phyloP scores from a whole-genome alignment of 768 basidiomycete species.

The Suillus paluster region DNA sequence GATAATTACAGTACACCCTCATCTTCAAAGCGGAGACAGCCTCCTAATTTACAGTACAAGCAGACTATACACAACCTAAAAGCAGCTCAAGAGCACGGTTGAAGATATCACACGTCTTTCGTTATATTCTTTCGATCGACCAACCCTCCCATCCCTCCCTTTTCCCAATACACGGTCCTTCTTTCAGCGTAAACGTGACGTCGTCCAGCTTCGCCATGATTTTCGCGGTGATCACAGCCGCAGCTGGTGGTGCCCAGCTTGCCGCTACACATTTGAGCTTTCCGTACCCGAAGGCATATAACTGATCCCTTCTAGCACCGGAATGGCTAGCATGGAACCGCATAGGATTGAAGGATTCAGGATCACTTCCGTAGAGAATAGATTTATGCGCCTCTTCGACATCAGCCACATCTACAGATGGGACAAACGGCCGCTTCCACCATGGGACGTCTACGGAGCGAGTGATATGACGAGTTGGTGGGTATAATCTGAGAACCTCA shows the following conservation, averaged over 20 bases:
- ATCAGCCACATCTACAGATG: slow-evolving; percentile 26
- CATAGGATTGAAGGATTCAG: slow-evolving; percentile 41
- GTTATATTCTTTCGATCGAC: slow-evolving; percentile 18
- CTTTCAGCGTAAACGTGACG: slow-evolving; percentile 24
- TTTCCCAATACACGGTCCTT: slow-evolving; percentile 38
- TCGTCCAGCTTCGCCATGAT: slow-evolving; percentile 36
- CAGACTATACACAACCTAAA: not conserved
- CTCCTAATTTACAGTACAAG: not conserved
- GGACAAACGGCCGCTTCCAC: slow-evolving; percentile 8
- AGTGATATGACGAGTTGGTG: slow-evolving; percentile 53
- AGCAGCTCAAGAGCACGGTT: not conserved
- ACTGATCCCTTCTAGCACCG: slow-evolving; percentile 27
- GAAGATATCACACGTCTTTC: not conserved
- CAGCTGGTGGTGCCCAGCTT: slow-evolving; percentile 56
- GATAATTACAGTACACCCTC: too few relatives aligned
- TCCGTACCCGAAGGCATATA: slow-evolving; percentile 49
- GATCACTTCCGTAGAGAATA: slow-evolving; percentile 45
- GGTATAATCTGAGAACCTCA: slow-evolving; percentile 54
- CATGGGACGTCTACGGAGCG: slow-evolving; percentile 25
- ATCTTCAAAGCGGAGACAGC: too few relatives aligned
- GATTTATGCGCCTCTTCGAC: slow-evolving; percentile 23
- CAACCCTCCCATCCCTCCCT: slow-evolving; percentile 50
- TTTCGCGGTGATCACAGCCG: slow-evolving; percentile 45
- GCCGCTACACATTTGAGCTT: slow-evolving; percentile 48
- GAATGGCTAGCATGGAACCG: slow-evolving; percentile 31